Evolutionary conservation across 2,329 filamentous ascomycete genomes (phyloP).

Genomic region (Raffaelea albimanens): DNA sequence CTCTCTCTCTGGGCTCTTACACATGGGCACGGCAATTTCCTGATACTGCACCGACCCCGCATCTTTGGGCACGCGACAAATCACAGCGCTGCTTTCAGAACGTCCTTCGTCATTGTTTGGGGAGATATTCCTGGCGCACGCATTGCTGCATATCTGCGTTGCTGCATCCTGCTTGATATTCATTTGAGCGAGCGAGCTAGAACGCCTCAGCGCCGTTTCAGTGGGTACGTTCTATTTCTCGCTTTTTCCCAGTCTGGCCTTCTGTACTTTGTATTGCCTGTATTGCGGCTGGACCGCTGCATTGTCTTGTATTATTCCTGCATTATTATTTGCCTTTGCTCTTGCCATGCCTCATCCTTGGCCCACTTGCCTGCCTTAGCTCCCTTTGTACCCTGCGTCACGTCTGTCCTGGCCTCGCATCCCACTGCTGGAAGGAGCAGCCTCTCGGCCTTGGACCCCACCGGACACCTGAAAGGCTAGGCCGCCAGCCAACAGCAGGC

Average conservation of each 20-base stretch:
- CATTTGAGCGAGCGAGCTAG: too few species aligned
- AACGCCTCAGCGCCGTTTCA: not conserved
- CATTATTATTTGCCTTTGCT: not conserved
- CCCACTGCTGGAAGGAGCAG: not conserved
- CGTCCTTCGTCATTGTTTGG: not conserved
- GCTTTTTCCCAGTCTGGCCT: not conserved
- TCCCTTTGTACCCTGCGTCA: not conserved
- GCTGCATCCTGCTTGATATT: not conserved
- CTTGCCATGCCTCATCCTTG: not conserved
- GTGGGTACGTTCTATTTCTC: not conserved
- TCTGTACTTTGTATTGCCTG: too few species aligned
- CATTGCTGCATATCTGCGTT: not conserved
- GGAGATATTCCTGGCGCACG: not conserved
- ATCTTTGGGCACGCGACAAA: not conserved
- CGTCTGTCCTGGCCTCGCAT: not conserved
- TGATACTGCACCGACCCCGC: not conserved
- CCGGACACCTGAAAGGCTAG: too few species aligned
- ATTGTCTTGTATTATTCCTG: too few species aligned
- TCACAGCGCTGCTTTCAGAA: not conserved
- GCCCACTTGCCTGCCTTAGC: not conserved
- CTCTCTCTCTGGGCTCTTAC: not conserved
- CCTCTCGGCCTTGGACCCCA: too few species aligned
- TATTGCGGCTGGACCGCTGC: too few species aligned
- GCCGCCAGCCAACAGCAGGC: too few species aligned
- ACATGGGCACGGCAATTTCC: slow-evolving; percentile 1